These are phyloP conservation scores for Solanum hybrid DNA, from an alignment of 305 asterid genomes.

Conservation along the genomic window DNA sequence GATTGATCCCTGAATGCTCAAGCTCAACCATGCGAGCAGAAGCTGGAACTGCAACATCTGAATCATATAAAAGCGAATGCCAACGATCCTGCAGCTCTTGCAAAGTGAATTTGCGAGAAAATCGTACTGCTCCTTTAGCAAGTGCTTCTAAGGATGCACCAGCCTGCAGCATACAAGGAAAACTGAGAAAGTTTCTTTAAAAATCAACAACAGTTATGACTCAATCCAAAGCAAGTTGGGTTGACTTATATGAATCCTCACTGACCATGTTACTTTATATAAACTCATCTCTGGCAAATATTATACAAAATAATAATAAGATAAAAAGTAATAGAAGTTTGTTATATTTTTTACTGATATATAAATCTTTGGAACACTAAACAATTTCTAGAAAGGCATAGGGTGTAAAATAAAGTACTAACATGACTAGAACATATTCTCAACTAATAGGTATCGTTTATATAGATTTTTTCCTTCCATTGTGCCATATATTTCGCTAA, in stretches of 20 bases:
- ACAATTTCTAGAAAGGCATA: not conserved
- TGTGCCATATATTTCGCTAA: not conserved
- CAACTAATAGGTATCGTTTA: not conserved
- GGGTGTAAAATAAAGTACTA: not conserved
- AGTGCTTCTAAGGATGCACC: constrained; percentile 97
- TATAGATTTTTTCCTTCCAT: not conserved
- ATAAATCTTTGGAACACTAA: not conserved
- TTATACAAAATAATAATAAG: not conserved
- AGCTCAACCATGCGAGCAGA: constrained; percentile 66
- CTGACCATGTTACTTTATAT: not conserved
- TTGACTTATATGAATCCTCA: not conserved
- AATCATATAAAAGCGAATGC: constrained; percentile 81
- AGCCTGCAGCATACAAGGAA: constrained; percentile 29
- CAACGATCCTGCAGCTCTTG: constrained; percentile 70
- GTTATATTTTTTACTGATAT: not conserved
- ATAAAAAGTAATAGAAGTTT: not conserved
- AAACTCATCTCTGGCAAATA: not conserved
- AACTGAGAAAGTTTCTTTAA: not conserved
- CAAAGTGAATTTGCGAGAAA: constrained; percentile 72
- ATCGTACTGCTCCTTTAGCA: constrained; percentile 87
- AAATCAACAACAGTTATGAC: not conserved
- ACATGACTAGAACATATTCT: not conserved
- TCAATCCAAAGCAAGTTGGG: not conserved
- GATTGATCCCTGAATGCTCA: constrained; percentile 65
- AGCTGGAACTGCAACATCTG: constrained; percentile 60